Conservation (phyloP, 2,329 filamentous ascomycete genomes). For the Didymosphaeria variabile region DNA sequence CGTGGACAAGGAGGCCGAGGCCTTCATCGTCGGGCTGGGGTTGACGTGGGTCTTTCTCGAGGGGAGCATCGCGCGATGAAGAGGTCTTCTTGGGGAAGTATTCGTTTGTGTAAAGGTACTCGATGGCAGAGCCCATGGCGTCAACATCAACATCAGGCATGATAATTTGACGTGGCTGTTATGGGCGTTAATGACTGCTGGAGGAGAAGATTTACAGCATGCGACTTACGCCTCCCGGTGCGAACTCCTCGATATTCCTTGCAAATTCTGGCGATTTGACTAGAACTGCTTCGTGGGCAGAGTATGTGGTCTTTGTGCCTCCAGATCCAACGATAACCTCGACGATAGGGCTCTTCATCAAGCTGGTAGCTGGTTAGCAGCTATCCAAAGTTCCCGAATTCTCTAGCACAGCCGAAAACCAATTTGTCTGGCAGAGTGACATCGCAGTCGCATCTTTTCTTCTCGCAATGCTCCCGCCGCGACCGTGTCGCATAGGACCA, state of each 20-base stretch:
- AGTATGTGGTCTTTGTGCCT: slow-evolving; percentile 69
- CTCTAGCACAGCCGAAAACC: not conserved
- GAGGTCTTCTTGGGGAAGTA: slow-evolving; percentile 76
- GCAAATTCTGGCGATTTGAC: slow-evolving; percentile 77
- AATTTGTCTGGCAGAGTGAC: not conserved
- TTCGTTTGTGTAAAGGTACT: slow-evolving; percentile 85
- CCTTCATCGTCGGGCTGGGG: slow-evolving; percentile 79
- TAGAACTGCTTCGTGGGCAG: slow-evolving; percentile 82
- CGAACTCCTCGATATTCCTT: slow-evolving; percentile 69
- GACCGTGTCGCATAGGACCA: not conserved
- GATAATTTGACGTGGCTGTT: slow-evolving; percentile 71
- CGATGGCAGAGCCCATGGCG: slow-evolving; percentile 79
- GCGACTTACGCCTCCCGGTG: slow-evolving; percentile 67
- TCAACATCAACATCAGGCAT: slow-evolving; percentile 74
- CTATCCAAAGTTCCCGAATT: not conserved
- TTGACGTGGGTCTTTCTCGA: slow-evolving; percentile 73
- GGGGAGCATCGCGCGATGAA: slow-evolving; percentile 69
- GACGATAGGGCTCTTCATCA: slow-evolving; percentile 59
- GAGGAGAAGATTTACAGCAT: not conserved
- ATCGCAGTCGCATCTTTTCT: not conserved
- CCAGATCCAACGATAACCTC: slow-evolving; percentile 59
- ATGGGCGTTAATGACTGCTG: not conserved
- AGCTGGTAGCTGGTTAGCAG: slow-evolving; percentile 41
- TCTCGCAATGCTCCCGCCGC: not conserved
- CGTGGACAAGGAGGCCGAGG: slow-evolving; percentile 85